Base-by-base conservation (phyloP, 306 rosid genomes). In the Pueraria montana region DNA sequence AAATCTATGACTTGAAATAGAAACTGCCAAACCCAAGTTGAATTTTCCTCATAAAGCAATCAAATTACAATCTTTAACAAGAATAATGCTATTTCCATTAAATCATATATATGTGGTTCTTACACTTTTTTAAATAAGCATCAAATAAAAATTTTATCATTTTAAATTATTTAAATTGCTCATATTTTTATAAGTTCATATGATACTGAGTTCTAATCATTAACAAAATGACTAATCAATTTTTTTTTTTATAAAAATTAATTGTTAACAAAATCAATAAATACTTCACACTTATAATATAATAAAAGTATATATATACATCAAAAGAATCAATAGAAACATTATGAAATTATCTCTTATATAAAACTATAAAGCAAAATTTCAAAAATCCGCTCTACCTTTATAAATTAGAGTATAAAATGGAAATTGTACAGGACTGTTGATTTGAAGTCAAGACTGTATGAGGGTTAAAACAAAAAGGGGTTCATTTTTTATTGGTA, bases 1-100 rank as follows among this genome's bases (percentile, higher is more conserved):
- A 36, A 38, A 32, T 64, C 61, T 40, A 36, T 80, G 17, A 40
- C 70, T 55, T 17, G 11, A 52, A 52, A 53, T 23, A 38, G 46
- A 20, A 72, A 65, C 66, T 18, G 56, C 66, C 83, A 79, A 67
- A 4, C 73, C 59, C 56, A 45, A 26, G 7, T 17, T 78, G 3
- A 53, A 21, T 36, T 45, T 59, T 48, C 72, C 14, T 30, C 14
- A 20, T 7, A 48, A 72, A 61, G 27, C 66, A 61, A 59, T 61
- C 79, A 32, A 61, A 72, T 16, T 70, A 43, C 21, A 56, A 71
- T 59, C 77, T 21, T 62, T n/a, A 46, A 63, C 64, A 64, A 62
- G 12, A 43, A 62, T 11, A 77, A 32, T 12, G 9, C n/a, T 69
- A 61, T 59, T 76, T 59, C 40, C 36, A 27, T 11, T 45, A 45